Evolutionary conservation across 1,284 basidiomycete species (phyloP), one percentile per base, ranked within the genome.

Genomic region (Takashimella koratensis): DNA sequence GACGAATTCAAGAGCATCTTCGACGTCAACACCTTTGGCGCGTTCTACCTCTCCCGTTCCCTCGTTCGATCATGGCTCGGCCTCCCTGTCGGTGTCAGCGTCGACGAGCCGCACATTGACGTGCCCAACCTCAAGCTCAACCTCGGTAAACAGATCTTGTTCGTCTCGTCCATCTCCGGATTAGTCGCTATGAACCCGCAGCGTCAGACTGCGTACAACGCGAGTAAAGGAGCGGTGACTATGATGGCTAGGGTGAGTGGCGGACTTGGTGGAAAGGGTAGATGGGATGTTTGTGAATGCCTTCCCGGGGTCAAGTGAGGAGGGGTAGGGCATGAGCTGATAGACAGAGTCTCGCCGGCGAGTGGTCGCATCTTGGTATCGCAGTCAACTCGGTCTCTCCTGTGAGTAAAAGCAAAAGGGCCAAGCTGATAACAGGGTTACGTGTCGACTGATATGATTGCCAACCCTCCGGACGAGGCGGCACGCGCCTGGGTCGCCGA

Each of bases 361-460:
- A 77, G 60, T 77, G 76, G 76, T 70, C 73, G 0, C 52, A 66
- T 20, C 61, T 66, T 25, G 75, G 74, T 4, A 63, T 77, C 41
- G 53, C 58, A 0, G 69, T 77, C 56, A 77, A 76, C 63, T 56
- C 62, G 2, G 58, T 76, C 39, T 75, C 74, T n/a, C 75, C 75
- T 1, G 65, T 66, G 52, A 47, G 62, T 56, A 23, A 22, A 36
- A 36, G 16, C 16, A 16, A 36, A 8, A 36, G 30, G 16, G 30
- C 8, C 10, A 36, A 36, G 8, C 30, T 36, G 30, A 36, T 16
- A 13, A 5, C 43, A 56, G 57, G 70, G 74, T 5, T 77, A 76
- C 63, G 70, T 76, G 21, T 43, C 57, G 3, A 76, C 76, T 4
- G 76, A 77, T 49, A 77, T 77, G 76, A 74, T 73, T 25, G 62